Base-by-base conservation (phyloP, 106 monocot genomes). In the Phalaenopsis equestris region DNA sequence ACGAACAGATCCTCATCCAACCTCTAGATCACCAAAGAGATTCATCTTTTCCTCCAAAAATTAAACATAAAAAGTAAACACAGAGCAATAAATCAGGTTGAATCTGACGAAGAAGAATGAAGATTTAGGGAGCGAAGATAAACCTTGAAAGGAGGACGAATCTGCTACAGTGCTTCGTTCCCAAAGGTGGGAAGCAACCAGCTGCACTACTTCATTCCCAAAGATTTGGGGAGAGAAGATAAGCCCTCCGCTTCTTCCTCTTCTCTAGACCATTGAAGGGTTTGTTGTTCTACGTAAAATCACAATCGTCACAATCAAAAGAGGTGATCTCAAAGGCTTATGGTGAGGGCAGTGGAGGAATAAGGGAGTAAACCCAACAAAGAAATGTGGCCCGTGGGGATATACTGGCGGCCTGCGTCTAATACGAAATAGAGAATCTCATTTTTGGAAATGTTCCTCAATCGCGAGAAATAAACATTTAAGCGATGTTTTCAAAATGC, bases 21-120 rank as follows among this genome's bases (percentile, higher is more conserved):
- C 68, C 67, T 43, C 67, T 45, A 6, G 67, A 77, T 81, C 77
- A 68, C 70, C 75, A 18, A 14, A 52, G 52, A 48, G 23, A 55
- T 67, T 80, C 80, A 67, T 43, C 81, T 77, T 84, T 10, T 77
- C 57, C 73, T 36, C 8, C 3, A 52, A 8, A 70, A 49, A 76
- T 12, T 11, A 42, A 42, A 19, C 9, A 47, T 45, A 52, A 42
- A 57, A 48, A 64, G 65, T 18, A 42, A 47, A 78, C 30, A 23
- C 18, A 47, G 36, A 37, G 21, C 2, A 73, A 10, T 15, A 55
- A 17, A 78, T 23, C 78, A 80, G 55, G 10, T 18, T 15, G 77
- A 55, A 55, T 8, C 14, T 36, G 30, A 6, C 77, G 36, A 39
- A 72, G 39, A 38, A 72, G 15, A 72, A 72, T 38, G 39, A 72